These are phyloP conservation scores for Clonostachys chloroleuca DNA, from an alignment of 2,329 filamentous ascomycete genomes.

Conservation along the genomic window DNA sequence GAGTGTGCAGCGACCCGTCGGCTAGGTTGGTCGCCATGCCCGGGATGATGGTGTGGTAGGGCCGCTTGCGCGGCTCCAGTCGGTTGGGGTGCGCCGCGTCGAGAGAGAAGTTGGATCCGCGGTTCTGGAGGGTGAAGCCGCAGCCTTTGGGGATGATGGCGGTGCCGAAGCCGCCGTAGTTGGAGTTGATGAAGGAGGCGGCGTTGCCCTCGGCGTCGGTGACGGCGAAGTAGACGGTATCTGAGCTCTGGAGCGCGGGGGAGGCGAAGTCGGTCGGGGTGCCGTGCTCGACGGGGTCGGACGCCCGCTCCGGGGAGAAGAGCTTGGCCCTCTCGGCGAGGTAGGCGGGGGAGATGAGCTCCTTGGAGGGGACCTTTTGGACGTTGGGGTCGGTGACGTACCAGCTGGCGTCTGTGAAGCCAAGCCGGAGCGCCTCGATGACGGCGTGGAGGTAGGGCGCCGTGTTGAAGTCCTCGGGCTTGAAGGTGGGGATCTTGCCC, in stretches of 20 bases:
- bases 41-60: conserved; percentile 97
- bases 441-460: conserved; percentile 78
- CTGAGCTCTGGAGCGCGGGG: conserved; percentile 78
- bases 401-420: conserved; percentile 87
- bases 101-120: conserved; percentile 82
- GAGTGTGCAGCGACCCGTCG: conserved; percentile 75
- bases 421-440: conserved; percentile 83
- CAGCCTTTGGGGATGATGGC: conserved; percentile 79
- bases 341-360: conserved; percentile 69
- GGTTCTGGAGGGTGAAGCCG: conserved; percentile 93
- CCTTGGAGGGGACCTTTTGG: conserved; percentile 60
- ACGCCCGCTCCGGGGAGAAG: conserved; percentile 54
- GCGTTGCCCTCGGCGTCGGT: conserved; percentile 82
- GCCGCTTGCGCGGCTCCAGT: conserved; percentile 76
- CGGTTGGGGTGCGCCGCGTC: conserved; percentile 70
- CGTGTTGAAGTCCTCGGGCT: conserved; percentile 72
- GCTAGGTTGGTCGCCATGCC: conserved; percentile 76
- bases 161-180: conserved; percentile 86
- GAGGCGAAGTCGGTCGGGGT: conserved; percentile 39
- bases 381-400: conserved; percentile 82
- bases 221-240: conserved; percentile 91
- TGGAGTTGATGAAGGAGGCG: conserved; percentile 95
- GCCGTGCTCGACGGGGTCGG: conserved; percentile 61
- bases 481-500: conserved; percentile 70
- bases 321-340: conserved; percentile 64